A percentile compares a stretch with the other conserved stretches of the same genome.
Conservation (phyloP, 2,329 filamentous ascomycete species). For the Huntiella bhutanensis region DNA sequence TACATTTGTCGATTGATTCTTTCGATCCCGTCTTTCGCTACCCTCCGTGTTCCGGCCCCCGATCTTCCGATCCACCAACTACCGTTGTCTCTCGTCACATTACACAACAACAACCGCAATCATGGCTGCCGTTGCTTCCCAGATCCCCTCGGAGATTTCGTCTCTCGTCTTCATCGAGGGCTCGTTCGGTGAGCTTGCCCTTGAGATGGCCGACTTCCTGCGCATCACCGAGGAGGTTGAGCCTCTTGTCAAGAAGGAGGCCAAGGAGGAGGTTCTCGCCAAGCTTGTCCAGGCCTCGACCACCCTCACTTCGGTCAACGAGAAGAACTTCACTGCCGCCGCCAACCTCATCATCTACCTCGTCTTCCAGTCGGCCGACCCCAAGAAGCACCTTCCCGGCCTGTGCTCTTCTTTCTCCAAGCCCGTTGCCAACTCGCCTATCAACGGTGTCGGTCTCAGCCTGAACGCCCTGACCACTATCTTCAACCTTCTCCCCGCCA, state of each 20-base stretch:
- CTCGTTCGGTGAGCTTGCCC: conserved; percentile 75
- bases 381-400: conserved; percentile 67
- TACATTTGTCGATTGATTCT: not conserved
- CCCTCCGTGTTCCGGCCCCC: not conserved
- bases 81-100: not conserved
- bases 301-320: conserved; percentile 64
- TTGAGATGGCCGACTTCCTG: conserved; percentile 89
- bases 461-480: conserved; percentile 84
- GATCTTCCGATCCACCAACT: not conserved
- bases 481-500: conserved; percentile 75
- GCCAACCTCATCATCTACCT: conserved; percentile 96
- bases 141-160: conserved; percentile 19
- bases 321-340: conserved; percentile 90
- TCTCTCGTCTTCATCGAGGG: conserved; percentile 67
- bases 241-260: conserved; percentile 50
- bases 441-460: conserved; percentile 69
- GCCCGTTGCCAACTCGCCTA: conserved; percentile 68
- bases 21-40: not conserved
- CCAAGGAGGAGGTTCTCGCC: conserved; percentile 77
- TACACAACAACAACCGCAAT: conserved; percentile 12
- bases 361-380: conserved; percentile 66
- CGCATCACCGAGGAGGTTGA: conserved; percentile 63
- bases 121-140: conserved; percentile 18
- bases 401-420: conserved; percentile 81
- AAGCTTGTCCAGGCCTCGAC: conserved; percentile 69